phyloP scores from a whole-genome alignment of 2,329 filamentous ascomycete species.

The Magnaporthiopsis poae region DNA sequence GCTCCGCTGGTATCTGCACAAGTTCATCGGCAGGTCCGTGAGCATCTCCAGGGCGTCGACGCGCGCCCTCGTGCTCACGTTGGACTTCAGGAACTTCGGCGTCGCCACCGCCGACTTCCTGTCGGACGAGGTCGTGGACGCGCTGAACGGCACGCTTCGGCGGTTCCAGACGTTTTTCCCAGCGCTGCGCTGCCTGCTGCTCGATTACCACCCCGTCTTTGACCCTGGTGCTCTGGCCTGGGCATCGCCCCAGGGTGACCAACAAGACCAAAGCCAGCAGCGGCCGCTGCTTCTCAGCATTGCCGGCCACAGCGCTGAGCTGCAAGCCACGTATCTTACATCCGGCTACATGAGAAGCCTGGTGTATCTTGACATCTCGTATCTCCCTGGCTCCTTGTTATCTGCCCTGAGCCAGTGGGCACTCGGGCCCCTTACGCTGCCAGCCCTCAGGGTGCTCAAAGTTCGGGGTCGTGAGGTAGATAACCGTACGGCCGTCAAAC shows the following conservation, averaged over 20 bases:
- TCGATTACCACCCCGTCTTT: slow-evolving; percentile 37
- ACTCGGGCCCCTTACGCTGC: slow-evolving; percentile 23
- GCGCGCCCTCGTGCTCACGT: slow-evolving; percentile 28
- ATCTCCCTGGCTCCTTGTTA: slow-evolving; percentile 34
- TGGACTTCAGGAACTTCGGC: slow-evolving; percentile 39
- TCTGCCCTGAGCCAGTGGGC: slow-evolving; percentile 23
- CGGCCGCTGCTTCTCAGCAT: slow-evolving; percentile 36
- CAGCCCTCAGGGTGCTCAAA: slow-evolving; percentile 43
- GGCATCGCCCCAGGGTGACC: neutral
- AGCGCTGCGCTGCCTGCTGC: slow-evolving; percentile 33
- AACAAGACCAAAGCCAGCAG: slow-evolving; percentile 6
- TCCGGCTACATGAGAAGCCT: slow-evolving; percentile 28
- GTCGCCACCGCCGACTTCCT: slow-evolving; percentile 31
- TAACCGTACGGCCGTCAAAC: slow-evolving; percentile 24
- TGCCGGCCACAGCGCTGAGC: slow-evolving; percentile 27
- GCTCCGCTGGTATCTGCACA: slow-evolving; percentile 34
- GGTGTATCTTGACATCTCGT: slow-evolving; percentile 44
- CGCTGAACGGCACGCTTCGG: slow-evolving; percentile 30
- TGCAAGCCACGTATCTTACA: slow-evolving; percentile 31
- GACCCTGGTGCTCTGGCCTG: slow-evolving; percentile 28
- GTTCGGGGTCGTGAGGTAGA: slow-evolving; percentile 36
- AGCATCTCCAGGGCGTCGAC: slow-evolving; percentile 27
- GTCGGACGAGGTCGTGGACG: slow-evolving; percentile 27
- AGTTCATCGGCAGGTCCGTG: slow-evolving; percentile 32
- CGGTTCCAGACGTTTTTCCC: slow-evolving; percentile 31